Evolutionary conservation across 805 yeast genomes (phyloP).

Genomic region (Schwanniomyces yamadae): DNA sequence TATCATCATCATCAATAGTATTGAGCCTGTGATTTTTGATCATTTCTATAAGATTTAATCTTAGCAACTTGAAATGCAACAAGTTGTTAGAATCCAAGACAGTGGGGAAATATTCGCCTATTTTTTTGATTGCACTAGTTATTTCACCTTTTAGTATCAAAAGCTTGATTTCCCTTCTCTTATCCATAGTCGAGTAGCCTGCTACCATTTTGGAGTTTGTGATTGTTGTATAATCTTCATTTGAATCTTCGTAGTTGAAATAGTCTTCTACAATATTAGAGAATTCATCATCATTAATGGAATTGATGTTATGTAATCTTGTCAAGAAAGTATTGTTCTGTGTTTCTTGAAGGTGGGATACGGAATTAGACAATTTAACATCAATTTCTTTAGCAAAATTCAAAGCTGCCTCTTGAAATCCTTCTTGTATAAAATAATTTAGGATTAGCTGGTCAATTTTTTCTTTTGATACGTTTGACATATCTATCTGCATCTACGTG

Average conservation of each 20-base stretch:
- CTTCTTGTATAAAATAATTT: slow-evolving; percentile 75
- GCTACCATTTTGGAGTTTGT: slow-evolving; percentile 14
- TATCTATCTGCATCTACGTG: not conserved
- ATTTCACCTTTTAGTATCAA: slow-evolving; percentile 61
- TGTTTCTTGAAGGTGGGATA: not conserved
- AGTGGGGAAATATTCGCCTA: slow-evolving; percentile 62
- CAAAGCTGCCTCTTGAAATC: slow-evolving; percentile 66
- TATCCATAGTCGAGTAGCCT: slow-evolving; percentile 52
- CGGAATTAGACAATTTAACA: slow-evolving; percentile 11
- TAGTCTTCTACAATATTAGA: slow-evolving; percentile 9
- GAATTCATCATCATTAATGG: slow-evolving; percentile 15
- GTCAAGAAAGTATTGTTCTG: slow-evolving; percentile 8
- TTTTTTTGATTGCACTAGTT: slow-evolving; percentile 52
- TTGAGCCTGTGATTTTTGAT: slow-evolving; percentile 51
- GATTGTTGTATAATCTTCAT: not conserved
- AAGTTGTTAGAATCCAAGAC: slow-evolving; percentile 61
- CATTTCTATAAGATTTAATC: slow-evolving; percentile 77
- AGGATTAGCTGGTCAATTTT: slow-evolving; percentile 56
- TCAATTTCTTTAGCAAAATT: slow-evolving; percentile 60
- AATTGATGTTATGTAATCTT: slow-evolving; percentile 8
- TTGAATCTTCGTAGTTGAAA: slow-evolving; percentile 6
- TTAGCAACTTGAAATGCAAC: slow-evolving; percentile 68
- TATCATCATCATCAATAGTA: slow-evolving; percentile 11
- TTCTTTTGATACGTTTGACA: slow-evolving; percentile 22
- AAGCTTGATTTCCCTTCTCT: slow-evolving; percentile 52